phyloP scores from a whole-genome alignment of 2,329 filamentous ascomycete genomes.

The Aschersonia sp. region DNA sequence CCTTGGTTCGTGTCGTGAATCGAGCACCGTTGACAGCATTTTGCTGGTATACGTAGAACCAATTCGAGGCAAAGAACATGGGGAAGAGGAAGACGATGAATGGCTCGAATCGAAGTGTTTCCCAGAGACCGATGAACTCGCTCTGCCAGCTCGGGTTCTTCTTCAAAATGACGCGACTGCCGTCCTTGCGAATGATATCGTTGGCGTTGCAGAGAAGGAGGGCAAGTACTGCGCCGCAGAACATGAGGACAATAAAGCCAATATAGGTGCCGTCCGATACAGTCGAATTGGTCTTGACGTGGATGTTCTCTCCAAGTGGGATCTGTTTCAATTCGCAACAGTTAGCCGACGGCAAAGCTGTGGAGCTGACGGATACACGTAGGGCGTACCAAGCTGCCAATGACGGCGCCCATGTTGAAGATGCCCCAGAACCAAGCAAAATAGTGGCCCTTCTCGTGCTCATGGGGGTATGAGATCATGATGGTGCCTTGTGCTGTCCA shows the following conservation, averaged over 20 bases:
- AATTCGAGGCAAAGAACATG: constrained; percentile 39
- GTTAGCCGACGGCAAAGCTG: not conserved
- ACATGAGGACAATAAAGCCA: constrained; percentile 74
- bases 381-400: constrained; percentile 48
- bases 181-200: constrained; percentile 60
- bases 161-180: constrained; percentile 71
- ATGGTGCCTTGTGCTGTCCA: constrained; percentile 77
- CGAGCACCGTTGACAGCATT: constrained; percentile 38
- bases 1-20: constrained; percentile 40
- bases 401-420: constrained; percentile 82
- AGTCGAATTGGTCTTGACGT: constrained; percentile 29
- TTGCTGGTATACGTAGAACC: constrained; percentile 45
- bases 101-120: constrained; percentile 55
- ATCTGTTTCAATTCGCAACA: constrained; percentile 19
- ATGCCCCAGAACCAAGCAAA: constrained; percentile 92
- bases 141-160: constrained; percentile 80
- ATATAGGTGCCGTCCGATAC: constrained; percentile 75
- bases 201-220: constrained; percentile 57
- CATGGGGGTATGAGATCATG: constrained; percentile 80
- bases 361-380: no score
- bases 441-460: constrained; percentile 71
- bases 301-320: constrained; percentile 54
- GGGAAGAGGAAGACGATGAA: constrained; percentile 52
- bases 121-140: constrained; percentile 61
- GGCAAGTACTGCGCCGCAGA: constrained; percentile 53